Evolutionary conservation across 164 flowering plant genomes (phyloP).

Genomic region (Kingdonia uniflora): DNA sequence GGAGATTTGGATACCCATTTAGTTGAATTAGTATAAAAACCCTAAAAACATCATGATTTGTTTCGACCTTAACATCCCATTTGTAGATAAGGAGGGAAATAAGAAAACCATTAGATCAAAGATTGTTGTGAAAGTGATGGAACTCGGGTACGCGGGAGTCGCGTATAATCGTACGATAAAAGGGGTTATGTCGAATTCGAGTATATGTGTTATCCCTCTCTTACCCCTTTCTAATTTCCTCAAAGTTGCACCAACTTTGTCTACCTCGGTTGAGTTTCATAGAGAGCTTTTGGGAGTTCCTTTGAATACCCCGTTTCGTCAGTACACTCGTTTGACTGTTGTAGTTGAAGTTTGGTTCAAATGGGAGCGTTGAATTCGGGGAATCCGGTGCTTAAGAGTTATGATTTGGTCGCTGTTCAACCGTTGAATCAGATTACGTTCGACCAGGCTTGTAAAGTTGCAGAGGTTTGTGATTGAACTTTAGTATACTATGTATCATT

Average conservation of each 20-base stretch:
- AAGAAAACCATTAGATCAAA: constrained; percentile 34
- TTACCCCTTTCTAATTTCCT: constrained; percentile 53
- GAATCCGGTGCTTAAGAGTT: constrained; percentile 59
- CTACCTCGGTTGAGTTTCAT: constrained; percentile 53
- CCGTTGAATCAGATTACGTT: constrained; percentile 63
- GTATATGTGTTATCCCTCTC: constrained; percentile 54
- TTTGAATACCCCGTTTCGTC: constrained; percentile 52
- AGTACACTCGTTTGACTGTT: constrained; percentile 82
- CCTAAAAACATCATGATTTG: constrained; percentile 22
- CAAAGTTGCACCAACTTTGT: constrained; percentile 37
- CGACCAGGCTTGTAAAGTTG: constrained; percentile 62
- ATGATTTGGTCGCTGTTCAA: constrained; percentile 67
- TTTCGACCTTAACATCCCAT: constrained; percentile 28
- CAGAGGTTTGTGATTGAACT: constrained; percentile 32
- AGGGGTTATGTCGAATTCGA: constrained; percentile 67
- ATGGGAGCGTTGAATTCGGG: constrained; percentile 50
- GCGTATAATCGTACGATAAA: constrained; percentile 70
- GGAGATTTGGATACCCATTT: too few relatives aligned
- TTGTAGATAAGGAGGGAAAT: constrained; percentile 6
- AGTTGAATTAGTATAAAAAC: too few relatives aligned
- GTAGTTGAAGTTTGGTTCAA: constrained; percentile 36
- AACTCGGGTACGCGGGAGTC: constrained; percentile 78
- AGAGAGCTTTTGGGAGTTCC: constrained; percentile 50
- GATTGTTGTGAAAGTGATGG: constrained; percentile 51
- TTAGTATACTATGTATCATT: too few relatives aligned